Evolutionary conservation across 169 alveolate genomes (phyloP).

Genomic region (Fabrea salina): DNA sequence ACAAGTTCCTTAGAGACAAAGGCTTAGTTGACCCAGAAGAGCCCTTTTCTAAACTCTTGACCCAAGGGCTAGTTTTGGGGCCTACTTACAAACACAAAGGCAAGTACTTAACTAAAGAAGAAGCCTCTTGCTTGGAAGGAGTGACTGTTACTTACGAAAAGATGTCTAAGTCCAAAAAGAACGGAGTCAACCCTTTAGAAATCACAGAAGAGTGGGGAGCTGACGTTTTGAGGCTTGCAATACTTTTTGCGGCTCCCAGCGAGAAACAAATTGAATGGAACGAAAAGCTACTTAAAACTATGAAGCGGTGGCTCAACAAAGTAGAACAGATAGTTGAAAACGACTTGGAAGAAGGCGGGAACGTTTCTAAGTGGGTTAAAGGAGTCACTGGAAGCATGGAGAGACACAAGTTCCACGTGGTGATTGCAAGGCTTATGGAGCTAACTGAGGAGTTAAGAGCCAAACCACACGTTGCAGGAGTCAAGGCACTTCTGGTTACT

Average conservation of each 20-base stretch:
- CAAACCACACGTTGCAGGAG: background rate
- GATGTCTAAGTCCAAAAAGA: constrained; percentile 86
- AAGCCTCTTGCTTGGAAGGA: constrained; percentile 23
- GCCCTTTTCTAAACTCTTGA: constrained; percentile 83
- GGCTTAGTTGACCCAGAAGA: constrained; percentile 71
- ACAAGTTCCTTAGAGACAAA: constrained; percentile 82
- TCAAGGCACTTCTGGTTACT: background rate
- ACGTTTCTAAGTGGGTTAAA: constrained; percentile 34
- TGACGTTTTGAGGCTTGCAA: constrained; percentile 15
- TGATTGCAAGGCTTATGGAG: constrained; percentile 67
- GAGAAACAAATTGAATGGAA: constrained; percentile 35
- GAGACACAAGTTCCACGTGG: constrained; percentile 61
- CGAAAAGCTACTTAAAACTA: constrained; percentile 41
- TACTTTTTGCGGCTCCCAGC: constrained; percentile 37
- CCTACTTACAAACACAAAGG: constrained; percentile 46
- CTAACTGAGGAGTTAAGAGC: background rate
- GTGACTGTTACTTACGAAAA: constrained; percentile 66
- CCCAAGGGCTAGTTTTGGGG: constrained; percentile 85
- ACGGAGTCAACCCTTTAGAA: constrained; percentile 77
- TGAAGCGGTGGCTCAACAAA: constrained; percentile 24
- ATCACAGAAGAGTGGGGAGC: constrained; percentile 47
- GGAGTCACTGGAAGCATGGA: constrained; percentile 59
- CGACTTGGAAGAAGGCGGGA: constrained; percentile 4
- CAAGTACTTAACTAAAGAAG: constrained; percentile 29
- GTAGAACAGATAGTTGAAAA: background rate